These are phyloP conservation scores for Ogataea pini DNA, from an alignment of 805 yeast genomes.

Conservation along the genomic window DNA sequence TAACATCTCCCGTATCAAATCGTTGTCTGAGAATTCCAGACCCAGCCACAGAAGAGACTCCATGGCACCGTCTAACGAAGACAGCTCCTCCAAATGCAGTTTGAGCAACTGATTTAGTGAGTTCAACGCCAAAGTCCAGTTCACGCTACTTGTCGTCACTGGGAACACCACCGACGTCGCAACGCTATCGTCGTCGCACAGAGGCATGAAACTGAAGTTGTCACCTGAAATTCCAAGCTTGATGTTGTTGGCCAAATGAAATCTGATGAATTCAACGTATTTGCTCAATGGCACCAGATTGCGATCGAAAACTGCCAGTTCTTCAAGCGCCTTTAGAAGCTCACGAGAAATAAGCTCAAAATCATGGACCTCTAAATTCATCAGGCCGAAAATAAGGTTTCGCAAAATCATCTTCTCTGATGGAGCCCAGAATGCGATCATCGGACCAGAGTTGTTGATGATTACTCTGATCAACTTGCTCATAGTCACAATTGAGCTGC, in stretches of 20 bases:
- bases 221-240: conserved; percentile 33
- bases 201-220: conserved; percentile 26
- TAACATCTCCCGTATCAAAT: conserved; percentile 24
- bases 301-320: conserved; percentile 48
- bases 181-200: conserved; percentile 27
- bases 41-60: conserved; percentile 35
- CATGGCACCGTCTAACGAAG: conserved; percentile 19
- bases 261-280: conserved; percentile 36
- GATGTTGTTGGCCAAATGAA: conserved; percentile 35
- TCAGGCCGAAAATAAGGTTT: conserved; percentile 41
- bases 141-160: conserved; percentile 33
- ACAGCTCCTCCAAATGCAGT: conserved; percentile 18
- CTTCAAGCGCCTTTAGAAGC: conserved; percentile 44
- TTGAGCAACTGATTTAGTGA: conserved; percentile 34
- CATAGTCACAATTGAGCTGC: conserved; percentile 45
- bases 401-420: conserved; percentile 35
- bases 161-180: conserved; percentile 33
- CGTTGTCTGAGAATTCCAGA: conserved; percentile 30
- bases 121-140: conserved; percentile 30
- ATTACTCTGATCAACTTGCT: conserved; percentile 46
- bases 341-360: conserved; percentile 40
- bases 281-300: conserved; percentile 31
- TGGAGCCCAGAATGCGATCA: conserved; percentile 37
- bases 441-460: conserved; percentile 61
- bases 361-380: conserved; percentile 35